A percentile compares a stretch with the other conserved stretches of the same genome.
Evolutionary conservation across 1,139 yeast genomes (phyloP).

Genomic region (Kodamaea derodonti): DNA sequence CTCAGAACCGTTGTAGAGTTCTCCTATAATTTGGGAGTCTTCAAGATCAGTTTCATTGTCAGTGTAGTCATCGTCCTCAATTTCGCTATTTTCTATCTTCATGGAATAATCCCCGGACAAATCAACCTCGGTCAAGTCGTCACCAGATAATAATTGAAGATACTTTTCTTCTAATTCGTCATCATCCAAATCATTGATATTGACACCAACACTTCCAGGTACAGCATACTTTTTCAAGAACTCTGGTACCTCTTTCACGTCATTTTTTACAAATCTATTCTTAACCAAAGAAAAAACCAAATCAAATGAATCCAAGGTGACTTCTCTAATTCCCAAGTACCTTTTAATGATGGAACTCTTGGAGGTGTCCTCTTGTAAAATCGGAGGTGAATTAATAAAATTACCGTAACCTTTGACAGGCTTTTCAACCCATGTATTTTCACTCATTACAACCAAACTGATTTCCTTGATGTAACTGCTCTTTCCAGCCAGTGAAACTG

Average conservation of each 20-base stretch:
- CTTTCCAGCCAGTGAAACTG: slow-evolving; percentile 63
- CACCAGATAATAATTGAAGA: slow-evolving; percentile 22
- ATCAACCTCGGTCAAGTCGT: slow-evolving; percentile 43
- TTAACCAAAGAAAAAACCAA: slow-evolving; percentile 21
- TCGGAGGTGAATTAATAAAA: slow-evolving; percentile 26
- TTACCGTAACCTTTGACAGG: slow-evolving; percentile 31
- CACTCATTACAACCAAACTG: slow-evolving; percentile 44
- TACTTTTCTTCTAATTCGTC: slow-evolving; percentile 22
- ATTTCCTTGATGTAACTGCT: slow-evolving; percentile 63
- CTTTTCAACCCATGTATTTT: slow-evolving; percentile 58
- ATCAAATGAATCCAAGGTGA: slow-evolving; percentile 20
- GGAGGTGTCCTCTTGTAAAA: slow-evolving; percentile 10
- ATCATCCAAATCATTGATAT: slow-evolving; percentile 21
- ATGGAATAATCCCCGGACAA: slow-evolving; percentile 38
- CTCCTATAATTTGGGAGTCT: slow-evolving; percentile 11
- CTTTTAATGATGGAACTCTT: slow-evolving; percentile 22
- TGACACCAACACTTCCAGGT: slow-evolving; percentile 7
- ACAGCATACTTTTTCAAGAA: slow-evolving; percentile 17
- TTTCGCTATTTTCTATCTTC: slow-evolving; percentile 17
- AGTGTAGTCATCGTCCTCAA: slow-evolving; percentile 16
- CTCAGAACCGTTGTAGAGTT: slow-evolving; percentile 29
- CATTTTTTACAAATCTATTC: slow-evolving; percentile 4
- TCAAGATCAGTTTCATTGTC: slow-evolving; percentile 1
- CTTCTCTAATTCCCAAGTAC: slow-evolving; percentile 15
- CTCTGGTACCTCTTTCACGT: slow-evolving; percentile 19